These are phyloP conservation scores for Helianthus tuberosus DNA, from an alignment of 129 eudicot genomes.

Conservation along the genomic window DNA sequence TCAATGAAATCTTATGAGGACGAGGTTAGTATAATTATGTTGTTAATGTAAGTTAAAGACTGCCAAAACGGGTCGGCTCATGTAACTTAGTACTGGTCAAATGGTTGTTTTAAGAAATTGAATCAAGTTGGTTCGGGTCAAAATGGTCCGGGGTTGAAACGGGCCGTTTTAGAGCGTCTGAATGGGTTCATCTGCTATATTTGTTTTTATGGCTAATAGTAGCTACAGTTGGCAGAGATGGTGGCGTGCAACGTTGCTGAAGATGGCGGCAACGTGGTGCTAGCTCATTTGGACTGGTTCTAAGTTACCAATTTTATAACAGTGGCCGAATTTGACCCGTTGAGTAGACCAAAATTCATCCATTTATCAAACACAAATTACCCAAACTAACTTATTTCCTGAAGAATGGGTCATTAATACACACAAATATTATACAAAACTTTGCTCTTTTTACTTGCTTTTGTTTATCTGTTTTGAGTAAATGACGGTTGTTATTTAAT, in stretches of 20 bases:
- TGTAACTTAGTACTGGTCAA: background rate
- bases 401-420: background rate
- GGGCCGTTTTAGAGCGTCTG: background rate
- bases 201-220: background rate
- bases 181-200: background rate
- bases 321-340: background rate
- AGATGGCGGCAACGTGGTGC: background rate
- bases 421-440: constrained; percentile 4
- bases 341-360: background rate
- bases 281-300: background rate
- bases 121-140: background rate
- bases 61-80: background rate
- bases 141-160: background rate
- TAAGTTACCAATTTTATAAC: background rate
- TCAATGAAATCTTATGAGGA: constrained; percentile 74
- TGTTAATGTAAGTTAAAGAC: background rate
- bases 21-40: constrained; percentile 52
- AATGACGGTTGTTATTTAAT: constrained; percentile 26
- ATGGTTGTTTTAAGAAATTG: background rate
- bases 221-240: background rate
- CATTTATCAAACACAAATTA: background rate
- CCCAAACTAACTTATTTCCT: background rate
- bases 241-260: too few relatives aligned
- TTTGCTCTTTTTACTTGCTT: background rate
- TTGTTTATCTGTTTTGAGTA: constrained; percentile 13